These are phyloP conservation scores for Thielaviopsis euricoi DNA, from an alignment of 2,329 filamentous ascomycete genomes.

Conservation along the genomic window DNA sequence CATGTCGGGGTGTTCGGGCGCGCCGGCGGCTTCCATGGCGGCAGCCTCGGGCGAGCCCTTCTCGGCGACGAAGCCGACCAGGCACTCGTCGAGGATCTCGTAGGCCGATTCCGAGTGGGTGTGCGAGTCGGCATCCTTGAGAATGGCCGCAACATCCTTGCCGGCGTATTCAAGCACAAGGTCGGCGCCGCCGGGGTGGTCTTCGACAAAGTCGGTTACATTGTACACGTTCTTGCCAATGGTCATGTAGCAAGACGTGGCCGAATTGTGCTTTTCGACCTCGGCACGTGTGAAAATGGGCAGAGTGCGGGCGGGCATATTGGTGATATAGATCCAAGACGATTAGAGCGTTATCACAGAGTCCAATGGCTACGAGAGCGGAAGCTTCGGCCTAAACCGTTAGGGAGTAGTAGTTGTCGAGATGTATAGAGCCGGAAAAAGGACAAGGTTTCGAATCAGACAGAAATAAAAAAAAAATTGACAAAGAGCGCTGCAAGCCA, in stretches of 20 bases:
- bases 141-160: constrained; percentile 35
- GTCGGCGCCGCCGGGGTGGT: constrained; percentile 81
- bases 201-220: constrained; percentile 75
- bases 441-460: background rate
- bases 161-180: constrained; percentile 76
- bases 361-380: background rate
- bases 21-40: constrained; percentile 14
- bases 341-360: background rate
- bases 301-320: constrained; percentile 51
- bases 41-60: constrained; percentile 16
- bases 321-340: constrained; percentile 4
- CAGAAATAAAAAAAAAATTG: no score
- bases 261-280: constrained; percentile 63
- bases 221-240: constrained; percentile 86
- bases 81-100: constrained; percentile 16
- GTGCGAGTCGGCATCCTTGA: constrained; percentile 43
- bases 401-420: background rate
- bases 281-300: constrained; percentile 71
- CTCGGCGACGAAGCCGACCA: constrained; percentile 13
- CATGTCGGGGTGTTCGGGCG: constrained; percentile 19
- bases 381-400: background rate
- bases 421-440: background rate
- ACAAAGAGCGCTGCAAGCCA: background rate
- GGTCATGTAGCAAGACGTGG: constrained; percentile 82
- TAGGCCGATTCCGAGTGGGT: constrained; percentile 85